These are phyloP conservation scores for Cordyceps farinosa DNA, from an alignment of 2,329 filamentous ascomycete species.

Conservation along the genomic window DNA sequence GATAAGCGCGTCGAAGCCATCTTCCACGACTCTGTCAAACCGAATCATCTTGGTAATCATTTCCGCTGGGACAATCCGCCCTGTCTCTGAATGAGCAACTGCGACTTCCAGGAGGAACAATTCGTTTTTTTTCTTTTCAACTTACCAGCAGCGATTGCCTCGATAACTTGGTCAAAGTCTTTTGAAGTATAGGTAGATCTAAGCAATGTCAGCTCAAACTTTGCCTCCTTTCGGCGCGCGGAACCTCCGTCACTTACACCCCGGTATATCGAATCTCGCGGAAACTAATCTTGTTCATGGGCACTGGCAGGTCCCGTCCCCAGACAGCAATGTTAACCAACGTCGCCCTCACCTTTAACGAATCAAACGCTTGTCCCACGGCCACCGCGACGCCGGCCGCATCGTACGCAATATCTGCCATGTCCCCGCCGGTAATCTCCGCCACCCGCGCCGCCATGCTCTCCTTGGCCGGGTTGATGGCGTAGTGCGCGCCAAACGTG, in stretches of 20 bases:
- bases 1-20: constrained; percentile 55
- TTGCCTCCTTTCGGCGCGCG: constrained; percentile 21
- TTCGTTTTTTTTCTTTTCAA: constrained; percentile 14
- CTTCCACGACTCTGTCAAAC: constrained; percentile 53
- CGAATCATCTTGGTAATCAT: constrained; percentile 61
- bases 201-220: constrained; percentile 17
- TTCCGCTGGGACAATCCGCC: constrained; percentile 45
- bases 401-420: constrained; percentile 59
- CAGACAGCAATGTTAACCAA: constrained; percentile 64
- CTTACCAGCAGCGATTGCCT: constrained; percentile 36
- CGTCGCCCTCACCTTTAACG: constrained; percentile 50
- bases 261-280: constrained; percentile 24
- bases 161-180: constrained; percentile 57
- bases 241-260: constrained; percentile 20
- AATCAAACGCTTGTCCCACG: constrained; percentile 42
- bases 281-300: constrained; percentile 25
- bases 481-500: constrained; percentile 42
- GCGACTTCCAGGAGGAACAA: neutral
- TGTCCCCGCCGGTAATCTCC: constrained; percentile 45
- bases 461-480: constrained; percentile 40
- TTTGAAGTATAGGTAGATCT: constrained; percentile 22
- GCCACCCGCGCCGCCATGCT: constrained; percentile 44
- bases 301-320: constrained; percentile 51
- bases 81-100: constrained; percentile 26
- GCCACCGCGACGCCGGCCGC: constrained; percentile 57